Base-by-base conservation (phyloP, 768 basidiomycete genomes). In the Suillus spraguei region DNA sequence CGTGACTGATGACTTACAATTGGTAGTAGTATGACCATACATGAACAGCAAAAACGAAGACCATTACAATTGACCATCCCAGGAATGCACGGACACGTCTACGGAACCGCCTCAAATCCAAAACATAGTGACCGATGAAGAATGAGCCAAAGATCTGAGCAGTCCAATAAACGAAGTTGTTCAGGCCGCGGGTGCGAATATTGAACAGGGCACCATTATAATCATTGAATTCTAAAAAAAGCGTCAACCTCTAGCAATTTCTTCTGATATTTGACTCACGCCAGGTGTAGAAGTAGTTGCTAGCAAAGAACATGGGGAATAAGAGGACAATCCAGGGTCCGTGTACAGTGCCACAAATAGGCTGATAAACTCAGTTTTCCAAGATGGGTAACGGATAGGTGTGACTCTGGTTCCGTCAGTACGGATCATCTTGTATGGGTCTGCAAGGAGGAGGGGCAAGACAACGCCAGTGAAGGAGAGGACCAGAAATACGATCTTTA, bases 261-360 rank as follows among this genome's bases (percentile, higher is more conserved):
- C 63, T 33, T 56, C 41, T 59, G 63, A 38, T 58, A 24, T 42
- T 50, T 41, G 28, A 74, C 87, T 70, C 64, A 91, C 90, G 91
- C 90, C 90, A 93, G 3, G 91, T 88, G 71, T 92, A 92, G 77
- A 92, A 92, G 84, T 89, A 93, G 73, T 93, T 93, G 47, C 87
- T 89, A 9, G 89, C 85, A 61, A 92, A 85, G 76, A 94, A 93
- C 88, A 94, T 90, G 14, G 92, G 93, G 79, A 94, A 91, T 22
- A 94, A 82, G 5, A 92, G 77, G 17, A 93, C 64, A 68, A 95
- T 85, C 76, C 82, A 79, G 90, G 90, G 69, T 94, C 92, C 14
- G 83, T 87, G 62, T 78, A 82, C 50, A 95, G 78, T 3, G 89
- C 84, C 53, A 88, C 67, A 76, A 83, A 92, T 24, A 94, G 82